Percentiles rank a stretch among this genome's conserved stretches.
These are phyloP conservation scores for Cucurbitaria berberidis DNA, from an alignment of 2,329 filamentous ascomycete genomes.

Conservation along the genomic window DNA sequence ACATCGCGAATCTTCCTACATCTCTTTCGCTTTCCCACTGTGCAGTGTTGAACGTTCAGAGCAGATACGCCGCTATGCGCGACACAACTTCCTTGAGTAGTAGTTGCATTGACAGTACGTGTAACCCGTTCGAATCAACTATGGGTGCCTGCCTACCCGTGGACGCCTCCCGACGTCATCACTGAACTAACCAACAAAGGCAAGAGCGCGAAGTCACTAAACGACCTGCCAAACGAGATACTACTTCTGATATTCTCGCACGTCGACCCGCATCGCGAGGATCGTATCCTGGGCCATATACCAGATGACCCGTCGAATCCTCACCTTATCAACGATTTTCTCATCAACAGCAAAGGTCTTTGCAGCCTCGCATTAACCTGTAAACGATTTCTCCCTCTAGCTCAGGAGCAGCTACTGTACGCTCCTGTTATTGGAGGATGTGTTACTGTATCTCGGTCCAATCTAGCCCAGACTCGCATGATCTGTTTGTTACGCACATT, in stretches of 20 bases:
- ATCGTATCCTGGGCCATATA: conserved; percentile 18
- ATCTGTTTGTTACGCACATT: conserved; percentile 6
- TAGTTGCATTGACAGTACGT: neutral
- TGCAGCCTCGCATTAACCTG: conserved; percentile 19
- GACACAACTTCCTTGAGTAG: neutral
- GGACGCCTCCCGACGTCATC: neutral
- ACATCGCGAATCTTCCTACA: too few species aligned
- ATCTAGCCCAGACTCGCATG: neutral
- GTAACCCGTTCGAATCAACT: neutral
- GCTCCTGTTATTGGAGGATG: conserved; percentile 6
- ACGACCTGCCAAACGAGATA: conserved; percentile 18
- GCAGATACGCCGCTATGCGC: neutral
- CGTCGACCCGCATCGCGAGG: conserved; percentile 10
- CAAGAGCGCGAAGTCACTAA: neutral
- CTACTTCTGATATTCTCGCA: conserved; percentile 14
- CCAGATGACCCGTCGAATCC: conserved; percentile 15
- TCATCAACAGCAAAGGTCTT: conserved; percentile 1
- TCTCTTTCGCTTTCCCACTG: neutral
- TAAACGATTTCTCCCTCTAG: conserved; percentile 12
- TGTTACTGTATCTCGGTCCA: neutral
- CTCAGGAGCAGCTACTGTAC: conserved; percentile 8
- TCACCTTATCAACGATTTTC: conserved; percentile 12
- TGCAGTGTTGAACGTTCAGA: neutral
- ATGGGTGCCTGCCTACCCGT: neutral
- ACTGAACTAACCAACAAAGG: neutral